These are phyloP conservation scores for Pulicaria dysenterica DNA, from an alignment of 129 eudicot genomes.

Conservation along the genomic window DNA sequence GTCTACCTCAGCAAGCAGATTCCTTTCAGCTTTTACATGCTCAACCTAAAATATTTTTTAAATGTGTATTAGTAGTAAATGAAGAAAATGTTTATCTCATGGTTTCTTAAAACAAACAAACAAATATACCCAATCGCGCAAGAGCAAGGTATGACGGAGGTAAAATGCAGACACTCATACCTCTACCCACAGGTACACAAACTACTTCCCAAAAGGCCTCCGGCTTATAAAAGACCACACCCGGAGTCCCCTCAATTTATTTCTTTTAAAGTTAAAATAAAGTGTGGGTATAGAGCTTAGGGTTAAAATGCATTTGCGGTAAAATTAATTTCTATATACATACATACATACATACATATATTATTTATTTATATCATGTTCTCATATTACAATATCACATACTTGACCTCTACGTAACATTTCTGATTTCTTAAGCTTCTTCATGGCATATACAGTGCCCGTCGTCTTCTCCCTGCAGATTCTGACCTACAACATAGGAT, in stretches of 20 bases:
- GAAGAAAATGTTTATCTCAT: slow-evolving; percentile 15
- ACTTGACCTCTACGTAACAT: slow-evolving; percentile 99
- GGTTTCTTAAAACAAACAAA: neutral
- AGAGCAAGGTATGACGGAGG: too few relatives aligned
- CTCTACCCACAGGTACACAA: too few relatives aligned
- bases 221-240: too few relatives aligned
- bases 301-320: too few relatives aligned
- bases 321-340: too few relatives aligned
- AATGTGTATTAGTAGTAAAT: slow-evolving; percentile 18
- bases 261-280: too few relatives aligned
- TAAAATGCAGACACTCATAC: too few relatives aligned
- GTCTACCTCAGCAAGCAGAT: slow-evolving; percentile 93
- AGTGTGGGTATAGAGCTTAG: too few relatives aligned
- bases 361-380: neutral
- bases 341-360: too few relatives aligned
- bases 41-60: slow-evolving; percentile 65
- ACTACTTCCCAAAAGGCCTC: too few relatives aligned
- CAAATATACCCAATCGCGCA: too few relatives aligned
- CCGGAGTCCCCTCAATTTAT: too few relatives aligned
- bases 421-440: slow-evolving; percentile 94
- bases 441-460: slow-evolving; percentile 90
- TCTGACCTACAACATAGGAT: slow-evolving; percentile 64
- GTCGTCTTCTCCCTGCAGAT: slow-evolving; percentile 92
- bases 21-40: slow-evolving; percentile 94
- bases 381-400: slow-evolving; percentile 20